Percentiles rank a stretch among this genome's conserved stretches.
Evolutionary conservation across 495 filamentous ascomycete genomes (phyloP).

Genomic region (Penicillium macrosclerotiorum): DNA sequence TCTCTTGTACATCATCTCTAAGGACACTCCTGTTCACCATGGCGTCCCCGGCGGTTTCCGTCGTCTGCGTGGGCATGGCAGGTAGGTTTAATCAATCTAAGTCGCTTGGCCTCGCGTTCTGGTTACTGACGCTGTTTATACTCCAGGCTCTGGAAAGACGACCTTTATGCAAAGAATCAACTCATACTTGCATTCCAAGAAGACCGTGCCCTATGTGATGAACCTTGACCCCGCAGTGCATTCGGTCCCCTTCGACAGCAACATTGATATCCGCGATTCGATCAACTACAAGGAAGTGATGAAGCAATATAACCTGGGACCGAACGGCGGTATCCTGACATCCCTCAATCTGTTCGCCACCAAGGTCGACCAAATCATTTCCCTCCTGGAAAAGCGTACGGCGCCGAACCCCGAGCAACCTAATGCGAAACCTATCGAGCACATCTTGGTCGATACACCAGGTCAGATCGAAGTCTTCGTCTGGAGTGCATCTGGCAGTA

Average conservation of each 20-base stretch:
- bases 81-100: constrained; percentile 42
- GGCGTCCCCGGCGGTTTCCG: constrained; percentile 59
- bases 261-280: constrained; percentile 98
- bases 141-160: constrained; percentile 87
- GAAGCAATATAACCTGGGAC: constrained; percentile 96
- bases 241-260: constrained; percentile 93
- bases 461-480: constrained; percentile 99
- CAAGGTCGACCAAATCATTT: constrained; percentile 92
- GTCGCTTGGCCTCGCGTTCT: neutral
- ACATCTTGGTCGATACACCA: constrained; percentile 91
- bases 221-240: constrained; percentile 96
- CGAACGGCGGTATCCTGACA: constrained; percentile 97
- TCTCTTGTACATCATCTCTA: no score
- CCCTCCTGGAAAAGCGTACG: constrained; percentile 83
- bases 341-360: constrained; percentile 95
- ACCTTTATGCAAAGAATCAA: constrained; percentile 99
- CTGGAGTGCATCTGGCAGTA: constrained; percentile 90
- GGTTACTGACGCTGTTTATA: constrained; percentile 2
- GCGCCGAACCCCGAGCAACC: constrained; percentile 61
- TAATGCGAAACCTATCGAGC: constrained; percentile 63
- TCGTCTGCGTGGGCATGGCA: constrained; percentile 98
- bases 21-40: no score
- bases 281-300: constrained; percentile 99
- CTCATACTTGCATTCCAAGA: constrained; percentile 76
- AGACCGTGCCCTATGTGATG: constrained; percentile 81